Evolutionary conservation across 352 stramenopile genomes (phyloP), one percentile per base, ranked within the genome.

Genomic region (Pythium utonaiense): DNA sequence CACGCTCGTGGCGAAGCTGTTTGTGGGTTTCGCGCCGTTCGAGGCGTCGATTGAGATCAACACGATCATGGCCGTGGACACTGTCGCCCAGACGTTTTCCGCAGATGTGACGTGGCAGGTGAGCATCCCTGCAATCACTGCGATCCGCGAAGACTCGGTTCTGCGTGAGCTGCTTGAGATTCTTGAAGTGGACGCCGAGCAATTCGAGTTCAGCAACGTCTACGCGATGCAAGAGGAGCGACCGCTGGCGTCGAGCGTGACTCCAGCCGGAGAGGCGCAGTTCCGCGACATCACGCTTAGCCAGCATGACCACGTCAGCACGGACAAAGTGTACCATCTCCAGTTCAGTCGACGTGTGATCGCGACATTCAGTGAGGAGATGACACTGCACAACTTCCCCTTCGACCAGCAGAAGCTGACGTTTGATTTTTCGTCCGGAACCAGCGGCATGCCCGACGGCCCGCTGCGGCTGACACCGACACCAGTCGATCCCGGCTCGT

Each of bases 341-440:
- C 66, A 77, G 49, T 82, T 71, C 56, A 75, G 60, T 13, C 72
- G 73, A 0, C 73, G 75, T 1, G 53, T 82, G 2, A 62, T 71
- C 51, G 78, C 73, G 3, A 60, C 69, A 6, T 88, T 88, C 53
- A 82, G 50, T 3, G 78, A 84, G 42, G 73, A 88, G 41, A 85
- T 88, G 76, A 67, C 70, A 2, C 55, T 85, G 14, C 73, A 78
- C 34, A 75, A 63, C 49, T 88, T 88, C 48, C 78, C 78, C 10
- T 80, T 84, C 27, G 78, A 88, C 47, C 73, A 82, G 33, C 78
- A 88, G 54, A 83, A 83, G 47, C 50, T 88, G 27, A 77, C 66
- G 13, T 82, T 86, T 41, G 59, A 67, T 4, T 82, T 86, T 33
- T 33, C 58, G 21, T 42, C 58, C 0, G 58, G 49, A 10, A 53